Conservation (phyloP, 1,284 basidiomycete species). For the Pseudozyma sp. region DNA sequence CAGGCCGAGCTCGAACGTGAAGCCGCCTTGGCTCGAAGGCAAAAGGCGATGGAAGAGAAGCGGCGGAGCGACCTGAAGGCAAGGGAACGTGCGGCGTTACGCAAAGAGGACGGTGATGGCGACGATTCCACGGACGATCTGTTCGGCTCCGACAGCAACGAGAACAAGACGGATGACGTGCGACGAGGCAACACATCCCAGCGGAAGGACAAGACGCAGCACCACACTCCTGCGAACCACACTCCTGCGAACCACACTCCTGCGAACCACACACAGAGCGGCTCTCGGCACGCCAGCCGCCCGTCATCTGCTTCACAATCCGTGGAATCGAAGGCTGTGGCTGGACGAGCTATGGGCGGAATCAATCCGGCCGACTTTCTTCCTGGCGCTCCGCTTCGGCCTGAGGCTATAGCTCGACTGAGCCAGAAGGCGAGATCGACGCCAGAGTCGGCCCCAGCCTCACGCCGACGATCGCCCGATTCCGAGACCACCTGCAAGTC, state of each 20-base stretch:
- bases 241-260: neutral
- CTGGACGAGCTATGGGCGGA: constrained; percentile 23
- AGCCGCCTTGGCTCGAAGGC: constrained; percentile 40
- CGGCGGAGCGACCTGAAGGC: constrained; percentile 27
- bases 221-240: neutral
- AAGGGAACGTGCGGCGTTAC: constrained; percentile 22
- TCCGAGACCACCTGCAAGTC: constrained; percentile 8
- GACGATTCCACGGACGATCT: constrained; percentile 29
- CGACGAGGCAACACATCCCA: constrained; percentile 2
- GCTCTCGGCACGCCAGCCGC: neutral
- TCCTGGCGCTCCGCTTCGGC: constrained; percentile 47
- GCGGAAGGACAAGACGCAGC: constrained; percentile 4
- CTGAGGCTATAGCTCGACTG: constrained; percentile 32
- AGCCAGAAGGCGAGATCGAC: constrained; percentile 24
- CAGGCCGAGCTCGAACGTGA: constrained; percentile 34
- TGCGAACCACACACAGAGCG: neutral
- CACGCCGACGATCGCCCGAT: constrained; percentile 20
- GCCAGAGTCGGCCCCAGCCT: neutral
- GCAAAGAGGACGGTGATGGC: constrained; percentile 9
- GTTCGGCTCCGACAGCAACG: constrained; percentile 38
- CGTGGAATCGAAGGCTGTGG: constrained; percentile 15
- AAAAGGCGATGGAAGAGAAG: constrained; percentile 53
- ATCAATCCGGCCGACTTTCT: constrained; percentile 55
- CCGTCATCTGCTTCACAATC: constrained; percentile 10
- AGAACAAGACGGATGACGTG: neutral